Conservation (phyloP, 768 basidiomycete genomes). For the Pleurotus sapidus region DNA sequence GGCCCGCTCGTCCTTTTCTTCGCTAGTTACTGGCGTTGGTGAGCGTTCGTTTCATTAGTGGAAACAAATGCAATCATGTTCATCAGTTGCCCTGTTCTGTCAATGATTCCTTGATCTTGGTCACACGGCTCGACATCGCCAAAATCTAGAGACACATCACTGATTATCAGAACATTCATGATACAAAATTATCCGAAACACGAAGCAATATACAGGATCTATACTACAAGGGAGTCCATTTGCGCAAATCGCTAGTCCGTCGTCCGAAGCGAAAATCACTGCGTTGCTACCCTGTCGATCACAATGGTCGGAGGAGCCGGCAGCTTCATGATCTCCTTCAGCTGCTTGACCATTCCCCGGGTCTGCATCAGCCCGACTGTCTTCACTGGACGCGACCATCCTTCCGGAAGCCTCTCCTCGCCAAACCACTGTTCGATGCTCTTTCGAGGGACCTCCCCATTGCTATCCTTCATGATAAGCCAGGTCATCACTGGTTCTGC, state of each 20-base stretch:
- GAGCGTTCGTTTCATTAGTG: no score
- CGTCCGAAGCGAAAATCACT: not conserved
- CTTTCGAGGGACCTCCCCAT: conserved; percentile 27
- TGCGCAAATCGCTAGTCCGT: no score
- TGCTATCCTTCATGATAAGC: conserved; percentile 16
- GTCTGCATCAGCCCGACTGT: conserved; percentile 26
- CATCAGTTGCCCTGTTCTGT: no score
- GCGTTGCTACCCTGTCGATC: conserved; percentile 8
- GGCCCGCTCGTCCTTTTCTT: no score
- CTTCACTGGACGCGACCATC: conserved; percentile 41
- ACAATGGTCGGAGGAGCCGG: not conserved
- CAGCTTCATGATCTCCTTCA: conserved; percentile 2
- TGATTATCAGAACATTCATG: no score
- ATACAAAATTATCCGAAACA: not conserved
- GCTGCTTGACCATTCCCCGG: conserved; percentile 13
- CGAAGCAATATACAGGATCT: not conserved
- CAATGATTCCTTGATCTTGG: no score
- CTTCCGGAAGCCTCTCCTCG: conserved; percentile 56
- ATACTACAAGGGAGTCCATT: not conserved
- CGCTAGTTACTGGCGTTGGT: no score
- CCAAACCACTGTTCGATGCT: conserved; percentile 51
- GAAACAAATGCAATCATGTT: no score
- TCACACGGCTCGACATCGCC: no score
- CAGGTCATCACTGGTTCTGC: conserved; percentile 15
- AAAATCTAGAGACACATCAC: no score